Evolutionary conservation across 495 filamentous ascomycete species (phyloP), one percentile per base, ranked within the genome.

Genomic region (Bryoglossum gracile): DNA sequence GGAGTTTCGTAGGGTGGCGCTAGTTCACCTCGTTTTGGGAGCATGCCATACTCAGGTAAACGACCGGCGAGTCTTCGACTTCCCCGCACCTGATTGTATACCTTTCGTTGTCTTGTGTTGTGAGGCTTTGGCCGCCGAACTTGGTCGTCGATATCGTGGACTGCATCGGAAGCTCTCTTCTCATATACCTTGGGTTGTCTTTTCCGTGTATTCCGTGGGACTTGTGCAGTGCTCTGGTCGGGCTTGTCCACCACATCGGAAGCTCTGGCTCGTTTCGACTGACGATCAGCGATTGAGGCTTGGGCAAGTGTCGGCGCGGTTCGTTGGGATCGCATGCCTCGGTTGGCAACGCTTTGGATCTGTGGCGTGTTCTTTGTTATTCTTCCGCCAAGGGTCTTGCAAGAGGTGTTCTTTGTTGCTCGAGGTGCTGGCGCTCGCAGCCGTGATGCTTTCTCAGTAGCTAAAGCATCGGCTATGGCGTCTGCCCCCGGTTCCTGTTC

Each of bases 11-110:
- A 11, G 2, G 11, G 33, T 36, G 33, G 33, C 0, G 33, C 5
- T 40, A 35, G 2, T 30, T 13, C 17, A 38, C 46, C 19, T 39
- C 32, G 33, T 39, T 40, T 25, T 48, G 35, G 32, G 33, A 40
- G 32, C 21, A 48, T 48, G 35, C 46, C 19, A 48, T 22, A 48
- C 40, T 40, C 10, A 28, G 46, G 46, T 38, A 18, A 38, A 1
- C 38, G 28, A 22, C 32, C 30, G 17, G 44, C 44, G 33, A 48
- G 8, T 38, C 44, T 26, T 38, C 18, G 44, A 48, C 44, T 48
- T 28, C 8, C 36, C n/a, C 33, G 33, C 13, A 14, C 33, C 33
- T 17, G 13, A 13, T 36, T 36, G 3, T 36, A 36, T 36, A n/a
- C 33, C 33, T 36, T 36, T 36, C 1, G 28, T 32, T 32, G 28